Evolutionary conservation across 768 basidiomycete genomes (phyloP).

Genomic region (Trametopsis cervina): DNA sequence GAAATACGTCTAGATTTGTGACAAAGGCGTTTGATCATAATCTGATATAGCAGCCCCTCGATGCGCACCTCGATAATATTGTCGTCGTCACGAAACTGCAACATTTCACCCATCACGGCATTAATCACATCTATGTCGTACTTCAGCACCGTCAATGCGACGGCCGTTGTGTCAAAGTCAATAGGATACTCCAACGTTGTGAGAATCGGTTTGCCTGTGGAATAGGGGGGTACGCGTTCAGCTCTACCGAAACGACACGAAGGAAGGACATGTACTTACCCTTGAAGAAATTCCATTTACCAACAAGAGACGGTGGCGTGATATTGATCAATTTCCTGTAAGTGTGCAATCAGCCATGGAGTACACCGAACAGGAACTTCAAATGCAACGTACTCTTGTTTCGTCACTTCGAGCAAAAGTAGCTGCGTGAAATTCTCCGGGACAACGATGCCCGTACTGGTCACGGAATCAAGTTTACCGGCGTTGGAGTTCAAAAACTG

Average conservation of each 20-base stretch:
- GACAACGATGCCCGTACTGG: slow-evolving; percentile 32
- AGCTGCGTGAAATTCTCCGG: slow-evolving; percentile 55
- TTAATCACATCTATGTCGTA: slow-evolving; percentile 25
- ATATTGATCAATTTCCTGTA: slow-evolving; percentile 36
- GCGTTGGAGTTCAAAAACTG: slow-evolving; percentile 36
- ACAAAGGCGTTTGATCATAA: background rate
- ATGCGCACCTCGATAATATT: slow-evolving; percentile 34
- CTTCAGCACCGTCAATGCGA: slow-evolving; percentile 37
- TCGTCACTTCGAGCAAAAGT: slow-evolving; percentile 46
- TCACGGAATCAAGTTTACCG: slow-evolving; percentile 37
- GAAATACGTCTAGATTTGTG: slow-evolving; percentile 39
- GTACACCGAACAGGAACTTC: too few species aligned
- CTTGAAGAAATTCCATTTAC: slow-evolving; percentile 48
- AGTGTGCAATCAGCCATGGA: too few species aligned
- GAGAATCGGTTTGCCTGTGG: slow-evolving; percentile 27
- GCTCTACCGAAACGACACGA: too few species aligned
- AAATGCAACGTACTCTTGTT: slow-evolving; percentile 33
- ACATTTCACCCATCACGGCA: slow-evolving; percentile 50
- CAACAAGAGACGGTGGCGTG: slow-evolving; percentile 29
- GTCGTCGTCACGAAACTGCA: slow-evolving; percentile 39
- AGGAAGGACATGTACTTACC: slow-evolving; percentile 26
- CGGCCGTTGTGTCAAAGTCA: slow-evolving; percentile 52
- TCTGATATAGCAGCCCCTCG: background rate
- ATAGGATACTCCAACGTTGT: slow-evolving; percentile 42
- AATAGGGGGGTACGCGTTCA: too few species aligned